Evolutionary conservation across 2,329 filamentous ascomycete genomes (phyloP).

Genomic region (Shiraia sp.): DNA sequence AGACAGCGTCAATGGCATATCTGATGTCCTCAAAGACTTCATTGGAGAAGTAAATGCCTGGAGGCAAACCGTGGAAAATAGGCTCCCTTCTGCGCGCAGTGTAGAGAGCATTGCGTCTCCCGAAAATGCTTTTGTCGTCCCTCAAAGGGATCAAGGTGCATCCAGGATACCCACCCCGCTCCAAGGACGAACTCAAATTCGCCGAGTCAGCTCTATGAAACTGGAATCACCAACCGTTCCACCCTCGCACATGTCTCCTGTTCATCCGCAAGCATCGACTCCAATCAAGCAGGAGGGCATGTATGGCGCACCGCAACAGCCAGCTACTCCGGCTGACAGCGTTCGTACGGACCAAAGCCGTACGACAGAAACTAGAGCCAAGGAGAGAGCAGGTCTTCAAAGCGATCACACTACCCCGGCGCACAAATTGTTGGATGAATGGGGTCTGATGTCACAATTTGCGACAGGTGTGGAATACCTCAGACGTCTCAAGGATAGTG

Average conservation of each 20-base stretch:
- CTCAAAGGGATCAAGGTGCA: conserved; percentile 28
- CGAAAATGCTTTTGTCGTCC: conserved; percentile 27
- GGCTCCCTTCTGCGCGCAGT: conserved; percentile 22
- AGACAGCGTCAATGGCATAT: conserved; percentile 47
- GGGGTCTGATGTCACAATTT: conserved; percentile 58
- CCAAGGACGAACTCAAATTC: conserved; percentile 27
- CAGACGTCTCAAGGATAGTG: conserved; percentile 70
- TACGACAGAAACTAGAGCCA: conserved; percentile 13
- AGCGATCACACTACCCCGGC: conserved; percentile 90
- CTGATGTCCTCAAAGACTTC: conserved; percentile 33
- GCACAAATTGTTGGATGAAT: conserved; percentile 73
- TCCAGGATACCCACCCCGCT: conserved; percentile 37
- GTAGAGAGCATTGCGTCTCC: conserved; percentile 31
- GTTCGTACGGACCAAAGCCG: conserved; percentile 32
- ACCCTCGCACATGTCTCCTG: conserved; percentile 33
- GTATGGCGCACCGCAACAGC: conserved; percentile 27
- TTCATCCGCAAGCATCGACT: conserved; percentile 25
- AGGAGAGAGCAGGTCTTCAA: conserved; percentile 60
- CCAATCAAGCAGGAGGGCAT: conserved; percentile 38
- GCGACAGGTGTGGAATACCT: conserved; percentile 53
- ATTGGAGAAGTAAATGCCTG: conserved; percentile 38
- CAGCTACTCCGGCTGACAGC: conserved; percentile 40
- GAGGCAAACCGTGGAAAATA: conserved; percentile 38
- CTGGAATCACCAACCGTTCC: conserved; percentile 36
- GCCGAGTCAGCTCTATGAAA: conserved; percentile 40